Conservation (phyloP, 805 yeast species). For the Cyberlindnera mrakii region DNA sequence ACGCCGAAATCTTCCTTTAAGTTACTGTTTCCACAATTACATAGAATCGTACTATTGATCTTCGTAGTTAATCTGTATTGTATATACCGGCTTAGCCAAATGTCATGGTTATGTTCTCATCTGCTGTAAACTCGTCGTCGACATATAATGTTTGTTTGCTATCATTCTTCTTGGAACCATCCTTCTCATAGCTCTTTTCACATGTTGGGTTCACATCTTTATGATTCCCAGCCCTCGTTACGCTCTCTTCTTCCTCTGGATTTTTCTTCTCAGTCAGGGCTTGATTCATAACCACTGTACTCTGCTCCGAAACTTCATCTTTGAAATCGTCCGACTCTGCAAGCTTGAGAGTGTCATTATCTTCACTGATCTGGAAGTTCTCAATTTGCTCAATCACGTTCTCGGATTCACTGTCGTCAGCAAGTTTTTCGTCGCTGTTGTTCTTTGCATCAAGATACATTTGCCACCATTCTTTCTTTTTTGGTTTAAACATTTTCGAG, state of each 20-base stretch:
- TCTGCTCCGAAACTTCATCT: background rate
- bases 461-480: slow-evolving; percentile 54
- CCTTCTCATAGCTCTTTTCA: background rate
- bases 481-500: slow-evolving; percentile 44
- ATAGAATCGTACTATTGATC: background rate
- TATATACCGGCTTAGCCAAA: slow-evolving; percentile 9
- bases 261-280: background rate
- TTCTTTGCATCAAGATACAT: slow-evolving; percentile 22
- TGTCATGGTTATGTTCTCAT: slow-evolving; percentile 19
- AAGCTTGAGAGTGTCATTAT: background rate
- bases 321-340: background rate
- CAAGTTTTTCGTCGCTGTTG: slow-evolving; percentile 8
- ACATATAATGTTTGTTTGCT: slow-evolving; percentile 2
- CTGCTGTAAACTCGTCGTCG: slow-evolving; percentile 13
- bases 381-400: slow-evolving; percentile 1
- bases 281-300: background rate
- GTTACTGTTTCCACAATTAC: background rate
- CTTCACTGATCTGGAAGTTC: background rate
- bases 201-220: background rate
- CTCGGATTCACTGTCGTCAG: background rate
- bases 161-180: background rate
- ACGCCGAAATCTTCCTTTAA: slow-evolving; percentile 80
- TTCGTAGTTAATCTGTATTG: background rate
- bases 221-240: background rate
- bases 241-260: background rate